Evolutionary conservation across 306 rosid species (phyloP).

Genomic region (Dryas alaskensis): DNA sequence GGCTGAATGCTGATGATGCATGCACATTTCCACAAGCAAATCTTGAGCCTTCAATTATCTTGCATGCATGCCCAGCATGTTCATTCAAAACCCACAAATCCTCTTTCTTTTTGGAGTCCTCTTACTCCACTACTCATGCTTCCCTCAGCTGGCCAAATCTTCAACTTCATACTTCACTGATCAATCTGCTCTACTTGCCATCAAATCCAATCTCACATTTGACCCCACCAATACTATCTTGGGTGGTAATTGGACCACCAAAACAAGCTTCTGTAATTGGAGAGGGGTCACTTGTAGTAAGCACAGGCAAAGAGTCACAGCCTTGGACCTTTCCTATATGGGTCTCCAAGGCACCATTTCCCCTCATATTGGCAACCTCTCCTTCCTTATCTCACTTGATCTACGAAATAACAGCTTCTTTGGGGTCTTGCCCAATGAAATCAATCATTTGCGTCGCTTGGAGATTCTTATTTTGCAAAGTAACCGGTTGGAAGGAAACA

Average conservation of each 20-base stretch:
- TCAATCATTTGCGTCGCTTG: neutral
- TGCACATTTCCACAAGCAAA: too few species aligned
- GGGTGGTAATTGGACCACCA: neutral
- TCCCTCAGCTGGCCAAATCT: neutral
- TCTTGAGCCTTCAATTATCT: too few species aligned
- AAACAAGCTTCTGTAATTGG: neutral
- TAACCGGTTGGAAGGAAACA: constrained; percentile 18
- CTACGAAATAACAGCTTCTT: neutral
- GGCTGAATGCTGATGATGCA: too few species aligned
- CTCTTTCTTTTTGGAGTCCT: neutral
- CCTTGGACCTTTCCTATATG: neutral
- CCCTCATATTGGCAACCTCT: constrained; percentile 11
- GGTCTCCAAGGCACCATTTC: neutral
- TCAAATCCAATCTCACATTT: neutral
- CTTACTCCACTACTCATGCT: neutral
- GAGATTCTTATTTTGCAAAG: neutral
- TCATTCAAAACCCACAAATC: neutral
- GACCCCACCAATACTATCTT: neutral
- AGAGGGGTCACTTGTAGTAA: neutral
- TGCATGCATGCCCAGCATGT: neutral
- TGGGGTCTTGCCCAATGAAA: constrained; percentile 3
- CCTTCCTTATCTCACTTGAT: neutral
- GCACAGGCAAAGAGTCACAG: neutral
- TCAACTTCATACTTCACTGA: neutral
- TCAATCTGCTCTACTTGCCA: neutral